These are phyloP conservation scores for Heliamphora pulchella DNA, from an alignment of 179 eudicot species.

Conservation along the genomic window DNA sequence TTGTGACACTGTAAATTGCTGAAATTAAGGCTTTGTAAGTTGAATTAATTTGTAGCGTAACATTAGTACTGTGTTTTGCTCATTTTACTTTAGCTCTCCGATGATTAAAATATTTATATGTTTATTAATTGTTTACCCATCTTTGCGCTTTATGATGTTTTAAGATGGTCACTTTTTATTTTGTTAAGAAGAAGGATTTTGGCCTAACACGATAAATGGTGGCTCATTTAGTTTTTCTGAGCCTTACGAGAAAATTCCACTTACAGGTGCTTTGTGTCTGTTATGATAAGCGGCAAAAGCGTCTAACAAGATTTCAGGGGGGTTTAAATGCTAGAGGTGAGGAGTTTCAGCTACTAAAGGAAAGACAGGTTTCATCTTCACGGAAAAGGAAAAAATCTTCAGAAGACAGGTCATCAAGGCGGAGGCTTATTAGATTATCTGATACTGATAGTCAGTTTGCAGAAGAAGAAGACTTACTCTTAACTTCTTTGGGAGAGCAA, in stretches of 20 bases:
- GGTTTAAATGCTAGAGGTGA: conserved; percentile 29
- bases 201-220: neutral
- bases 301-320: conserved; percentile 40
- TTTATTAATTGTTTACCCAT: neutral
- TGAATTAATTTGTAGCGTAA: neutral
- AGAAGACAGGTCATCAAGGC: conserved; percentile 33
- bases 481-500: conserved; percentile 20
- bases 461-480: conserved; percentile 18
- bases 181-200: neutral
- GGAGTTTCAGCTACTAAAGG: conserved; percentile 28
- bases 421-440: conserved; percentile 8
- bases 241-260: conserved; percentile 15
- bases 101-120: neutral
- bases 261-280: conserved; percentile 88
- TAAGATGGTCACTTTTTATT: neutral
- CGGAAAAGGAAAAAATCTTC: conserved; percentile 51
- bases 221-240: conserved; percentile 8
- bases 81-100: neutral
- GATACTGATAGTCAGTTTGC: conserved; percentile 17
- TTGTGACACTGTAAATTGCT: neutral
- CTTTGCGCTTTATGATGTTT: neutral
- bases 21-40: neutral
- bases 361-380: conserved; percentile 21
- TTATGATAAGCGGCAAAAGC: conserved; percentile 61
- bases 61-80: neutral